phyloP scores from a whole-genome alignment of 768 basidiomycete genomes.

The Calocera cornea region DNA sequence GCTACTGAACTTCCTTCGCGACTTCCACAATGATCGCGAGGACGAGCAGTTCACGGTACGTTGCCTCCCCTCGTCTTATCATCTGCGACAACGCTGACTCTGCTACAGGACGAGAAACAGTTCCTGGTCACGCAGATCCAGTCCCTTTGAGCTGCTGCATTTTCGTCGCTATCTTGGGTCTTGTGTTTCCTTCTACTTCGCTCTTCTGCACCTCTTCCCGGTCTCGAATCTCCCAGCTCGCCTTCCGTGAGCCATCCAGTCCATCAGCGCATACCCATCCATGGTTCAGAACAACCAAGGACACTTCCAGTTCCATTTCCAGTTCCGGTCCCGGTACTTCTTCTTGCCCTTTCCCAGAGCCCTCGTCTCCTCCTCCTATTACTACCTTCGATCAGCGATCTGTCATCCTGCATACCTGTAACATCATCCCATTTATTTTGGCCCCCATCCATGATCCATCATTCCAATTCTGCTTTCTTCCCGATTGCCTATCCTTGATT shows the following conservation, averaged over 20 bases:
- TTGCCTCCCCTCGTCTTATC: neutral
- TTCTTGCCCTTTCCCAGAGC: neutral
- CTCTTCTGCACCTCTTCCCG: neutral
- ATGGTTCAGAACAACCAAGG: neutral
- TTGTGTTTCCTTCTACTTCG: neutral
- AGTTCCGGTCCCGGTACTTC: neutral
- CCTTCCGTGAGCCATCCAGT: neutral
- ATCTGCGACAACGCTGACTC: neutral
- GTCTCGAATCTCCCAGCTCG: neutral
- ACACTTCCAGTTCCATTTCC: neutral
- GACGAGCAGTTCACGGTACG: constrained; percentile 29
- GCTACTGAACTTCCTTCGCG: constrained; percentile 71
- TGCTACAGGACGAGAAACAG: constrained; percentile 72
- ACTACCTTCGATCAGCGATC: neutral
- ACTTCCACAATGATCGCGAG: constrained; percentile 97
- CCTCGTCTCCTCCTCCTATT: neutral
- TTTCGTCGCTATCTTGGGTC: neutral
- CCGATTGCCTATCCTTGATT: too few species aligned
- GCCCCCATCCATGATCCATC: too few species aligned
- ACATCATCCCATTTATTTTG: neutral
- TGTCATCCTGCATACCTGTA: neutral
- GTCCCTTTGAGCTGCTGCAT: constrained; percentile 34
- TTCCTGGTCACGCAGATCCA: constrained; percentile 90
- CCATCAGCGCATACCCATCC: neutral
- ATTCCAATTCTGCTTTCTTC: neutral